phyloP scores from a whole-genome alignment of 306 rosid species.

The Sindora glabra region DNA sequence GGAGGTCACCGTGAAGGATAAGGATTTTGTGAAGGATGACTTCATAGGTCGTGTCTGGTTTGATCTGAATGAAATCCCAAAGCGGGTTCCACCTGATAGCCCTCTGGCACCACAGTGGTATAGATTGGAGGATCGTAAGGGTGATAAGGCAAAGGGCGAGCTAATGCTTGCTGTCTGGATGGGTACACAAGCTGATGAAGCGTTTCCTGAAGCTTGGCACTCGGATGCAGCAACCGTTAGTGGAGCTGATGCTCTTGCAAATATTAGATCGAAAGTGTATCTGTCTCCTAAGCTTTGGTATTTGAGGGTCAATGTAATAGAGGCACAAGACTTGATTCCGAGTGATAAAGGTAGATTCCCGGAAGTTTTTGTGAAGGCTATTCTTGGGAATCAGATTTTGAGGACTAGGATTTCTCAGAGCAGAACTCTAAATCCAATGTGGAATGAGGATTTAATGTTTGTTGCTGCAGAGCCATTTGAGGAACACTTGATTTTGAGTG shows the following conservation, averaged over 20 bases:
- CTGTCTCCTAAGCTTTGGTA: conserved; percentile 98
- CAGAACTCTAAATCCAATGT: conserved; percentile 83
- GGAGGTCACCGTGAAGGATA: conserved; percentile 87
- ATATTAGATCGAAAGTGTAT: conserved; percentile 87
- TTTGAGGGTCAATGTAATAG: conserved; percentile 90
- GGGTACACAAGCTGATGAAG: conserved; percentile 99
- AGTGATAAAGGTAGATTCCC: conserved; percentile 80
- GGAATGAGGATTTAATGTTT: conserved; percentile 97
- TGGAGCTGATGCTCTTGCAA: conserved; percentile 82
- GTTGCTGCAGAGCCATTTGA: conserved; percentile 92
- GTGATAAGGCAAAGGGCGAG: conserved; percentile 72
- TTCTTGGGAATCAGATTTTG: conserved; percentile 64
- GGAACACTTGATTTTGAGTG: conserved; percentile 75
- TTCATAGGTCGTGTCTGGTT: conserved; percentile 69
- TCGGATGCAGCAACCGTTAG: conserved; percentile 86
- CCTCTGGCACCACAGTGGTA: conserved; percentile 97
- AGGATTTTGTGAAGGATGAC: conserved; percentile 86
- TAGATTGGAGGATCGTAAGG: conserved; percentile 67
- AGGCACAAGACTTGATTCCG: conserved; percentile 84
- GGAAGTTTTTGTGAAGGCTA: conserved; percentile 77
- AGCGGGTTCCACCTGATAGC: conserved; percentile 92
- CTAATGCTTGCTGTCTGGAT: conserved; percentile 99
- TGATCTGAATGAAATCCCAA: conserved; percentile 82
- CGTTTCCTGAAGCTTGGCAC: conserved; percentile 97
- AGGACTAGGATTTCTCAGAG: conserved; percentile 70